A percentile compares a stretch with the other conserved stretches of the same genome.
phyloP scores from a whole-genome alignment of 1,284 basidiomycete genomes.

The Schizophyllum commune region DNA sequence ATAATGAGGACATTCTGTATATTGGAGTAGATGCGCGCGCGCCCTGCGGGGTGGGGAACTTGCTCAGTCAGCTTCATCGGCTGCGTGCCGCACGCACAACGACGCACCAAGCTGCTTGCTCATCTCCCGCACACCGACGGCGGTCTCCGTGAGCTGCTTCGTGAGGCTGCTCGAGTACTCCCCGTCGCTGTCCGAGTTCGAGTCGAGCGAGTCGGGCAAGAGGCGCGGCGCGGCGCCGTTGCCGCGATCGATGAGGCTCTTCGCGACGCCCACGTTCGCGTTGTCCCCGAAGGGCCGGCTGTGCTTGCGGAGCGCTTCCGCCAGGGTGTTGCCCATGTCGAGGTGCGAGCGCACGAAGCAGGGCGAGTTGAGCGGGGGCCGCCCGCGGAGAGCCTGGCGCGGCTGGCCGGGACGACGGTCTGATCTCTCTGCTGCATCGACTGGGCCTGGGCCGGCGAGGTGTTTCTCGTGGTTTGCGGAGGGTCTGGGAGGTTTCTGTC shows the following conservation, averaged over 20 bases:
- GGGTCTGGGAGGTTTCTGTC: conserved; percentile 19
- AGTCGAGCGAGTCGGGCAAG: conserved; percentile 5
- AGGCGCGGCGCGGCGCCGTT: background rate
- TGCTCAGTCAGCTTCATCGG: conserved; percentile 6
- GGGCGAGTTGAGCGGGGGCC: conserved; percentile 53
- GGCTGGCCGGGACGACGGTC: conserved; percentile 15
- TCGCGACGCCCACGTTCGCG: background rate
- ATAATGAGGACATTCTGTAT: conserved; percentile 94
- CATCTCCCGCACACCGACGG: conserved; percentile 96
- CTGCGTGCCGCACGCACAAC: conserved; percentile 8
- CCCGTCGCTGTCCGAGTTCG: conserved; percentile 43
- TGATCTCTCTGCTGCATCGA: conserved; percentile 14
- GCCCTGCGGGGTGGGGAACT: conserved; percentile 42
- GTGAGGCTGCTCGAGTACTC: conserved; percentile 74
- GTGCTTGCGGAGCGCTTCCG: conserved; percentile 58
- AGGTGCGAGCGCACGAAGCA: conserved; percentile 85
- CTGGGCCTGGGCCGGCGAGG: background rate
- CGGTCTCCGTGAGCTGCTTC: conserved; percentile 92
- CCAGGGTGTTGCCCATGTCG: conserved; percentile 65
- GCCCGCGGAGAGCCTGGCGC: conserved; percentile 12
- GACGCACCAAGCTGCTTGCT: conserved; percentile 92
- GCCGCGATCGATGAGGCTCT: conserved; percentile 8
- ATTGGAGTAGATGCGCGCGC: conserved; percentile 85
- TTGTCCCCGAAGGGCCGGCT: conserved; percentile 9
- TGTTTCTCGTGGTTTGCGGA: background rate